These are phyloP conservation scores for Kwoniella europaea DNA, from an alignment of 768 basidiomycete species.

Conservation along the genomic window DNA sequence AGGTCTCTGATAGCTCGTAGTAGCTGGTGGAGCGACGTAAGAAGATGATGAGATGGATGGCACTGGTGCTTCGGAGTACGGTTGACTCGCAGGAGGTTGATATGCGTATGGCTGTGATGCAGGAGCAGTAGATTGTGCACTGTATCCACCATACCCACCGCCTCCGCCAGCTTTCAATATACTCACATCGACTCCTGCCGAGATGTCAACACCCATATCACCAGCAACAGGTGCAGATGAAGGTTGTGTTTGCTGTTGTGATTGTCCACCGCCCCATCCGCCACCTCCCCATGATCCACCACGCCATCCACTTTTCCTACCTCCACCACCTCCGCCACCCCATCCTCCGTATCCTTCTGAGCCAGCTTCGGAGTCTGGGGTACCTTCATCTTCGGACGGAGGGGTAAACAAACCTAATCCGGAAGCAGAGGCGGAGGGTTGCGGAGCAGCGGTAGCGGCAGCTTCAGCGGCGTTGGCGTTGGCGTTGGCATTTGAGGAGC, in stretches of 20 bases:
- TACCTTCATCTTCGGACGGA: not conserved
- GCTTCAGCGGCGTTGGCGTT: no score
- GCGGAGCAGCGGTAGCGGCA: not conserved
- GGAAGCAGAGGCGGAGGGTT: no score
- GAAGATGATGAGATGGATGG: not conserved
- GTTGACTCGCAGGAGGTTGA: constrained; percentile 1
- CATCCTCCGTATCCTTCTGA: constrained; percentile 2
- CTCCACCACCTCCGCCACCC: not conserved
- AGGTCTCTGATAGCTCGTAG: not conserved
- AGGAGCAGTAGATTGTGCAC: not conserved
- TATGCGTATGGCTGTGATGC: not conserved
- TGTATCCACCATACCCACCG: not conserved
- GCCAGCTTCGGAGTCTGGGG: constrained; percentile 5
- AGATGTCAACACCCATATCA: not conserved
- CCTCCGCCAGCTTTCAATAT: constrained; percentile 4
- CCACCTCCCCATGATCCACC: constrained; percentile 1
- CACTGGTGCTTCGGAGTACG: not conserved
- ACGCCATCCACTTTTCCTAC: constrained; percentile 5
- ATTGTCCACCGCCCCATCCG: not conserved
- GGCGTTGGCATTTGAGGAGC: not conserved
- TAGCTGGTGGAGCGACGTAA: not conserved
- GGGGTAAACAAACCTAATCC: not conserved
- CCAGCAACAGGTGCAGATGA: not conserved
- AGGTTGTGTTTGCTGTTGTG: not conserved
- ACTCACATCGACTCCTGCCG: not conserved